Conservation (phyloP, 305 asterid species). For the Solanum hybrid region DNA sequence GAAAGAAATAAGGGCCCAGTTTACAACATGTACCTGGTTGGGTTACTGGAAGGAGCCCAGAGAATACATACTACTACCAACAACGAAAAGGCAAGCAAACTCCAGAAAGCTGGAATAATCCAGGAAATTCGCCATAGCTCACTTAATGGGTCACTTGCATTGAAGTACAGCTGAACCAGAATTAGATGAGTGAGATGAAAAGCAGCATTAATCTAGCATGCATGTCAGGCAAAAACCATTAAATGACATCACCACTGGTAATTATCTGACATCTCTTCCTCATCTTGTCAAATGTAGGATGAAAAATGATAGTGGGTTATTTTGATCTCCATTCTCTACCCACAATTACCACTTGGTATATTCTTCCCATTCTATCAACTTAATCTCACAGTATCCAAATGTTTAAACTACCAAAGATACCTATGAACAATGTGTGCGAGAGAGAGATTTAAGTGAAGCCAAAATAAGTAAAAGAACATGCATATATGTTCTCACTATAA, state of each 20-base stretch:
- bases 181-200: not conserved
- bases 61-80: conserved; percentile 24
- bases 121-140: conserved; percentile 30
- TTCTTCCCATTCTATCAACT: not conserved
- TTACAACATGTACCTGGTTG: conserved; percentile 16
- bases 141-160: conserved; percentile 27
- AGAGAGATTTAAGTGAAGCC: not conserved
- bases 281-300: not conserved
- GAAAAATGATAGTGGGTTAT: not conserved
- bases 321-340: not conserved
- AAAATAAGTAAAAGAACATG: not conserved
- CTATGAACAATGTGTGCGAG: not conserved
- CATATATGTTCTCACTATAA: not conserved
- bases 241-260: not conserved
- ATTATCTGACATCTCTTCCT: not conserved
- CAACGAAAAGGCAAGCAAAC: conserved; percentile 18
- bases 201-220: not conserved
- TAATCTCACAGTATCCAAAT: not conserved
- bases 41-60: conserved; percentile 29
- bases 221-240: not conserved
- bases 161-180: conserved; percentile 27
- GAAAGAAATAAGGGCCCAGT: not conserved
- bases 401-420: not conserved
- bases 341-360: not conserved
- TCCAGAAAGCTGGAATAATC: conserved; percentile 33